Evolutionary conservation across 257 asterid genomes (phyloP).

Genomic region (Ligustrum vulgare): DNA sequence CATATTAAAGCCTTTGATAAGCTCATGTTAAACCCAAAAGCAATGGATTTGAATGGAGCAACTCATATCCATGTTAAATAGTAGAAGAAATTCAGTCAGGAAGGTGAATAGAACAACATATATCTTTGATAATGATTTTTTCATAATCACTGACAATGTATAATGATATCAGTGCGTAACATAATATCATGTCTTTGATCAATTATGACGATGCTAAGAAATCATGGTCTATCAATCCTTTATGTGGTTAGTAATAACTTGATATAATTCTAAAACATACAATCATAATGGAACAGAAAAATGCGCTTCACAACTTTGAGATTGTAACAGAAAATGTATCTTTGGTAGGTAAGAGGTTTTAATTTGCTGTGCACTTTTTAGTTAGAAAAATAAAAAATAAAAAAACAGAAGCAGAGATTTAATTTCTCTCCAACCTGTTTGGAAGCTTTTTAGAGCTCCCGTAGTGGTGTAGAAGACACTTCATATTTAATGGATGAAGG

Average conservation of each 20-base stretch:
- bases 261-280: neutral
- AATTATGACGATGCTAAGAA: neutral
- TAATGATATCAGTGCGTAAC: neutral
- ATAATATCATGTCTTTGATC: neutral
- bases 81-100: neutral
- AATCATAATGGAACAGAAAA: neutral
- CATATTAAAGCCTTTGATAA: neutral
- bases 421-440: constrained; percentile 50
- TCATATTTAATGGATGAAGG: constrained; percentile 86
- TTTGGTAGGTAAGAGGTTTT: neutral
- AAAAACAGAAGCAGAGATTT: neutral
- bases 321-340: neutral
- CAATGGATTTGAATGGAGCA: neutral
- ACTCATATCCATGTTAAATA: neutral
- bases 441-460: constrained; percentile 81
- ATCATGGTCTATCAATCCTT: neutral
- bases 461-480: constrained; percentile 84
- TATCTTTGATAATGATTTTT: neutral
- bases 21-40: neutral
- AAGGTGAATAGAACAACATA: neutral
- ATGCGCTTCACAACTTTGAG: neutral
- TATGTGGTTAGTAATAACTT: neutral
- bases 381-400: neutral
- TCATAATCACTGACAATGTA: neutral
- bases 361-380: neutral